Evolutionary conservation across 2,329 filamentous ascomycete genomes (phyloP).

Genomic region (Ceratocystis huliohia): DNA sequence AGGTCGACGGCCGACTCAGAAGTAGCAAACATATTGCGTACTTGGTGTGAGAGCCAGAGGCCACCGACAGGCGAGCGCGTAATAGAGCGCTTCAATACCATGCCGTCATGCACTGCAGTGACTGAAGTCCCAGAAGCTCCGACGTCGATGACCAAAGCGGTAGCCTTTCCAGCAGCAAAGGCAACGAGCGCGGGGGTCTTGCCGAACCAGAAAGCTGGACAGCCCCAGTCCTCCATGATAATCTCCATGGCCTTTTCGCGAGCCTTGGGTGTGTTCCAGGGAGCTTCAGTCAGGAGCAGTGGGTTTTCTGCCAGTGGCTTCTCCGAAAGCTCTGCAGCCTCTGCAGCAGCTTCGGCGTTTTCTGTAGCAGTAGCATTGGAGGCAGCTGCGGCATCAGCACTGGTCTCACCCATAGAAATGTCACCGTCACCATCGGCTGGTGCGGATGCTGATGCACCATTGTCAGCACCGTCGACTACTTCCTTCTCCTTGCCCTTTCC

Average conservation of each 20-base stretch:
- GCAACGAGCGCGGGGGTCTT: slow-evolving; percentile 79
- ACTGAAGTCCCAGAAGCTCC: slow-evolving; percentile 81
- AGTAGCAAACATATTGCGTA: slow-evolving; percentile 61
- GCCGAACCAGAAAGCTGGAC: slow-evolving; percentile 86
- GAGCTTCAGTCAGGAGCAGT: slow-evolving; percentile 82
- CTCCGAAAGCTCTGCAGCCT: slow-evolving; percentile 40
- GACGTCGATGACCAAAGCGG: slow-evolving; percentile 82
- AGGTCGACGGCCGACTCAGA: slow-evolving; percentile 55
- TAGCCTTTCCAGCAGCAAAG: slow-evolving; percentile 86
- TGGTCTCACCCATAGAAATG: slow-evolving; percentile 41
- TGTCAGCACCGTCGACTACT: slow-evolving; percentile 43
- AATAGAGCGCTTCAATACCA: slow-evolving; percentile 82
- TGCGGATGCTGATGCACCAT: slow-evolving; percentile 35
- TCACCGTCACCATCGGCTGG: slow-evolving; percentile 49
- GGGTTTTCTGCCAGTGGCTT: slow-evolving; percentile 82
- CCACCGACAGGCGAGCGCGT: slow-evolving; percentile 77
- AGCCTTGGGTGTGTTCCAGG: slow-evolving; percentile 79
- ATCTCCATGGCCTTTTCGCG: slow-evolving; percentile 92
- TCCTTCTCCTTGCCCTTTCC: slow-evolving; percentile 35
- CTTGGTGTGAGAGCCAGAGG: slow-evolving; percentile 78
- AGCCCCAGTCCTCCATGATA: slow-evolving; percentile 93
- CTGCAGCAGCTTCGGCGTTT: slow-evolving; percentile 22
- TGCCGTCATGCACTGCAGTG: slow-evolving; percentile 83
- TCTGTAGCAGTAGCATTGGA: slow-evolving; percentile 12
- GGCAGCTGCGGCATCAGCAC: slow-evolving; percentile 5